Evolutionary conservation across 1,284 basidiomycete genomes (phyloP).

Genomic region (Mycocalia duriaeana): DNA sequence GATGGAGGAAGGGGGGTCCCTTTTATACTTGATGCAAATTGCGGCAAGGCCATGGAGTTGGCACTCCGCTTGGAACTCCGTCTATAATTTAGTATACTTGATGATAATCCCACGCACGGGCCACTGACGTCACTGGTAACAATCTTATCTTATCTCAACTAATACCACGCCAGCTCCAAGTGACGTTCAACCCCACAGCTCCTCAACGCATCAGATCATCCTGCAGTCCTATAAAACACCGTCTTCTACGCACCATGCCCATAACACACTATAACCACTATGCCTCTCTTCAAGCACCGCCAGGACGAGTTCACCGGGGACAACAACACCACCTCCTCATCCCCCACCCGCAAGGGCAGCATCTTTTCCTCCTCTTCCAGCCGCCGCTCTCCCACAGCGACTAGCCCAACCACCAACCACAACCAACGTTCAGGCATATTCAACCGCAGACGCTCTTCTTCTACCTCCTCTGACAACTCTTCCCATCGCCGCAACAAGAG

Average conservation of each 20-base stretch:
- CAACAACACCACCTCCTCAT: constrained; percentile 13
- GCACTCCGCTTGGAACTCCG: constrained; percentile 48
- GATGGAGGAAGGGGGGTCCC: constrained; percentile 35
- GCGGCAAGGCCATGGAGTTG: constrained; percentile 32
- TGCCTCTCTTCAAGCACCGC: constrained; percentile 26
- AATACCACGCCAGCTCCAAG: constrained; percentile 1
- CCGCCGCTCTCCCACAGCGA: constrained; percentile 16
- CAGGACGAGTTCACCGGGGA: constrained; percentile 2
- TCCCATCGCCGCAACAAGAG: constrained; percentile 9
- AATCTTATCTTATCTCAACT: no score
- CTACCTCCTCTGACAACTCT: constrained; percentile 16
- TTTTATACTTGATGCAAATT: constrained; percentile 46
- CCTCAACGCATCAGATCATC: no score
- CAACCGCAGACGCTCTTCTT: constrained; percentile 18
- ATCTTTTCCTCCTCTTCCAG: constrained; percentile 20
- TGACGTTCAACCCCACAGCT: neutral
- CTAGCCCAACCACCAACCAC: constrained; percentile 9
- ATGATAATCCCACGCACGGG: constrained; percentile 34
- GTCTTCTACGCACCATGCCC: neutral
- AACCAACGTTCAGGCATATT: constrained; percentile 22
- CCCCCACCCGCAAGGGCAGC: constrained; percentile 20
- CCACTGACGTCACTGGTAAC: constrained; percentile 14
- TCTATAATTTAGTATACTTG: no score
- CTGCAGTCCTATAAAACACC: neutral
- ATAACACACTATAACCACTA: constrained; percentile 7